Evolutionary conservation across 1,139 yeast genomes (phyloP), one percentile per base, ranked within the genome.

Genomic region (Blastobotrys buckinghamii): DNA sequence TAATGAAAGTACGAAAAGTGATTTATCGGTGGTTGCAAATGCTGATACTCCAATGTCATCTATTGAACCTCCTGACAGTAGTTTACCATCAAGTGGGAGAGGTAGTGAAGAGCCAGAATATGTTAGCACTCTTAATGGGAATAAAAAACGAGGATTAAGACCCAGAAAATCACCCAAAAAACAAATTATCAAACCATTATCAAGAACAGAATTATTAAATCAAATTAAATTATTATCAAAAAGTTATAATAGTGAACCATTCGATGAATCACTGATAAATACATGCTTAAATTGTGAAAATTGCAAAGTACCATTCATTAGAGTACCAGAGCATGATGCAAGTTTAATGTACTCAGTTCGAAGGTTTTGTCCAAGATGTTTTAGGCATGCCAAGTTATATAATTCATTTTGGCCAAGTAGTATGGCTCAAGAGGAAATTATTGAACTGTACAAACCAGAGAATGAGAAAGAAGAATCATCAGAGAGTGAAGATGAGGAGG

Each of bases 281-380:
- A n/a, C n/a, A n/a, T 45, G 50, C 9, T 44, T 56, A 24, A 54
- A 53, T 9, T 61, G 65, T 45, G 52, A 48, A 35, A 61, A 61
- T 47, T 61, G 65, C 44, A 42, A 45, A 2, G 54, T 55, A 2
- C 62, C 61, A 9, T 61, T 59, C 44, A 44, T 59, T 20, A 54
- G 42, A 9, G 26, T 19, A 2, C 52, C 44, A 15, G 52, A 53
- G 15, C 54, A 50, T 19, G 55, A 53, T 22, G 43, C 51, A 26
- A 50, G 50, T 6, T 39, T 49, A 27, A 45, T 53, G 15, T 50
- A 47, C 15, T 37, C 50, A 39, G 45, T 44, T 6, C 46, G 57
- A 13, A 47, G 48, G 32, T 50, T 53, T 44, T 65, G 69, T 45
- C 66, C 65, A 0, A 52, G 68, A 24, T 65, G 69, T 44, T 58